Base-by-base conservation (phyloP, 352 stramenopile genomes). In the Phytophthora sansomeana region DNA sequence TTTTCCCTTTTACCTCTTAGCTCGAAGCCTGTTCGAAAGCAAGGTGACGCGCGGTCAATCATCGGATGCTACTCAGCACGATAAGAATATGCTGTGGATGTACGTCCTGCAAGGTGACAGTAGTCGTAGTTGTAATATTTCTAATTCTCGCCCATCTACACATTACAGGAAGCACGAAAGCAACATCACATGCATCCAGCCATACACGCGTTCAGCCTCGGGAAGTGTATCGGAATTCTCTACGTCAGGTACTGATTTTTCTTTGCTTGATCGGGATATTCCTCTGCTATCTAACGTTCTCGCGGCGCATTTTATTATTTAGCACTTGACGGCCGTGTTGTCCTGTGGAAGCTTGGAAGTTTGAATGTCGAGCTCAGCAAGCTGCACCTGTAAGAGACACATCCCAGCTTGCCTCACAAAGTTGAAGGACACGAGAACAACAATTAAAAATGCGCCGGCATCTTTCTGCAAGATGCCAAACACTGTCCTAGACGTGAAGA, bases 81-180 rank as follows among this genome's bases (percentile, higher is more conserved):
- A 96, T 64, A 93, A 92, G 67, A 86, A 85, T 21, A 73, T 81
- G 24, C 54, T 96, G 35, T 96, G 88, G 88, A 96, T 89, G 82
- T 91, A 83, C 44, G 80, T 83, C 33, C 21, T 11, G 38, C 38
- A 4, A 33, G 32, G n/a, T 56, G 7, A 33, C 24, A 7, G 16
- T 35, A 43, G 16, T 43, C 38, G 38, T 0, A 17, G 35, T 41
- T 16, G 35, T 17, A 13, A 6, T 24, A 1, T 24, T 43, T 11
- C 16, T 43, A 10, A 21, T 11, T 24, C 5, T 24, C 1, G 5
- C 38, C 38, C 38, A n/a, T 11, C 10, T 43, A 24, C n/a, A 13
- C 28, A 44, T 32, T 44, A 2, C 32, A 92, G 84, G 71, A 96
- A 96, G 75, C 88, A 96, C 69, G 76, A 92, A 59, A 93, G 83